phyloP scores from a whole-genome alignment of 495 filamentous ascomycete genomes.

The Amniculicola lignicola region DNA sequence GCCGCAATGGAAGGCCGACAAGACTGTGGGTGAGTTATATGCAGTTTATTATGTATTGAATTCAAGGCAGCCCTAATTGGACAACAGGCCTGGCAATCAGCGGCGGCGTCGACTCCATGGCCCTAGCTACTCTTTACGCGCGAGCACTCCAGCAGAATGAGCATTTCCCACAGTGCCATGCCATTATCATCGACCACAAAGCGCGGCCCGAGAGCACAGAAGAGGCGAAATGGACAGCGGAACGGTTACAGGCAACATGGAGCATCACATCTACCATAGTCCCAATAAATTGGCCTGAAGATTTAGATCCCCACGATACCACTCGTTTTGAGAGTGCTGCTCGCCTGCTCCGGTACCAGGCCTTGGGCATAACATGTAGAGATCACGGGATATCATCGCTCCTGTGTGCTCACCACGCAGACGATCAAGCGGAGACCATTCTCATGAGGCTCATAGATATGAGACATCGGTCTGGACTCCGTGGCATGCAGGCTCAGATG shows the following conservation, averaged over 20 bases:
- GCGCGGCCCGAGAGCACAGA: constrained; percentile 62
- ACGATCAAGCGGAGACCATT: constrained; percentile 86
- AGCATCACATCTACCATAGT: constrained; percentile 53
- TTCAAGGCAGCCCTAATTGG: neutral
- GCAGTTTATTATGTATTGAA: neutral
- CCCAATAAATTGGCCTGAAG: constrained; percentile 45
- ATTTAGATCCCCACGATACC: constrained; percentile 44
- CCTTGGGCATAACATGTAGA: constrained; percentile 61
- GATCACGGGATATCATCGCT: constrained; percentile 51
- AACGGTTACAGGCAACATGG: constrained; percentile 52
- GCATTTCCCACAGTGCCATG: constrained; percentile 8
- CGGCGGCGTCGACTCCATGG: constrained; percentile 96
- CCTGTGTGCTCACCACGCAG: constrained; percentile 76
- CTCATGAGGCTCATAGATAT: constrained; percentile 66
- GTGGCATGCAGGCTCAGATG: constrained; percentile 60
- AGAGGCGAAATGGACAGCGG: constrained; percentile 63
- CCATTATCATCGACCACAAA: constrained; percentile 75
- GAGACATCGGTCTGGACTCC: constrained; percentile 61
- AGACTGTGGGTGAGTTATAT: constrained; percentile 1
- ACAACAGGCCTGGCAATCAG: constrained; percentile 75
- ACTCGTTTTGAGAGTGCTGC: constrained; percentile 76
- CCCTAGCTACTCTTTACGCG: constrained; percentile 70
- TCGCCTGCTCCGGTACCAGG: constrained; percentile 68
- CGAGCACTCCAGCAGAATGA: constrained; percentile 17
- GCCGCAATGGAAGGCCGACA: neutral